Evolutionary conservation across 257 asterid genomes (phyloP).

Genomic region (Solanum sejunctum): DNA sequence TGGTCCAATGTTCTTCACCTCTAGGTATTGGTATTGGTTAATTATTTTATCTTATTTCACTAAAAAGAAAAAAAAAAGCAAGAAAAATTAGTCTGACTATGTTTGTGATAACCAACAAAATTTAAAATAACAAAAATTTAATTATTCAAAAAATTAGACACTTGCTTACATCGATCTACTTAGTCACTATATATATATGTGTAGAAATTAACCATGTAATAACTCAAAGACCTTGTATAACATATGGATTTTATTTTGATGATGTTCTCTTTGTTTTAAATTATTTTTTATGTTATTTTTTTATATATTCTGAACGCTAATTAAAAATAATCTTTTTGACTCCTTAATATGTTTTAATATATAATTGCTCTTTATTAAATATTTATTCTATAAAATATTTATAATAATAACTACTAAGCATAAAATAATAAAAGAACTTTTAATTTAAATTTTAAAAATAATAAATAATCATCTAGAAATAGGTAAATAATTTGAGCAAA

Average conservation of each 20-base stretch:
- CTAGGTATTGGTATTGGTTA: background rate
- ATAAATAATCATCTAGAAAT: no score
- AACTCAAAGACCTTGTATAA: background rate
- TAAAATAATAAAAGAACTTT: no score
- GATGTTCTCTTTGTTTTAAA: no score
- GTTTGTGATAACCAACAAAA: background rate
- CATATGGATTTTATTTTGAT: background rate
- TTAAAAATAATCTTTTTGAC: background rate
- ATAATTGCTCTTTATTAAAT: background rate
- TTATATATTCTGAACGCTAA: background rate
- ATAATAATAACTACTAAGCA: no score
- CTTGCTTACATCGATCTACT: background rate
- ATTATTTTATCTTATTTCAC: background rate
- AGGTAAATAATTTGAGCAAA: no score
- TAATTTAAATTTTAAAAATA: no score
- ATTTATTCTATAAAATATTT: background rate
- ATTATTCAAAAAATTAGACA: background rate
- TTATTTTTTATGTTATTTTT: background rate
- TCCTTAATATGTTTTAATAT: background rate
- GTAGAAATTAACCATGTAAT: background rate
- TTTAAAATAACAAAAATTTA: background rate
- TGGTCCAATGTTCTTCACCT: background rate
- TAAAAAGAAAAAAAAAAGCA: background rate
- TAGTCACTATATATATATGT: no score
- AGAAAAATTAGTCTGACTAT: background rate